phyloP scores from a whole-genome alignment of 768 basidiomycete species.

The Podaxis mareebaensis region DNA sequence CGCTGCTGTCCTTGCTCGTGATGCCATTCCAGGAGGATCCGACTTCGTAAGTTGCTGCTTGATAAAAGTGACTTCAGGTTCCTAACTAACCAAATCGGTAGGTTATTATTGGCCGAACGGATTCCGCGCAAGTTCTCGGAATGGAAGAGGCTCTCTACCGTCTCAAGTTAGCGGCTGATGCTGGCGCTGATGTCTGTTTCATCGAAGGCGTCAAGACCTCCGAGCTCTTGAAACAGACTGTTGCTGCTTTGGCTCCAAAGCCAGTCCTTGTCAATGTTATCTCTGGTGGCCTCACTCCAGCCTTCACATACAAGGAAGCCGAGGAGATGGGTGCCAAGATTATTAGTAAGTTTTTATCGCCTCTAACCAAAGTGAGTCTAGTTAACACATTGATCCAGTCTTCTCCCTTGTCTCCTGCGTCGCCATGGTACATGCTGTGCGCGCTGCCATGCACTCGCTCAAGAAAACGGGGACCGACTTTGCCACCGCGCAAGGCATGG shows the following conservation, averaged over 20 bases:
- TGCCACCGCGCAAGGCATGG: constrained; percentile 59
- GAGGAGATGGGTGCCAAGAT: constrained; percentile 75
- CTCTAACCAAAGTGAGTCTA: not conserved
- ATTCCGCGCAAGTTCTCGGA: constrained; percentile 74
- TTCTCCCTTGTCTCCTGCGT: constrained; percentile 77
- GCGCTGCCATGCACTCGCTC: constrained; percentile 69
- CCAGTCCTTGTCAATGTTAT: constrained; percentile 83
- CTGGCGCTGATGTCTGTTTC: constrained; percentile 78
- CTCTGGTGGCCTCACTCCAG: constrained; percentile 73
- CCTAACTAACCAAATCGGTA: constrained; percentile 20
- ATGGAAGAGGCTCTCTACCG: constrained; percentile 74
- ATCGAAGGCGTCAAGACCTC: constrained; percentile 76
- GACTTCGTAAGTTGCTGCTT: constrained; percentile 52
- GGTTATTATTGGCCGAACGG: constrained; percentile 75
- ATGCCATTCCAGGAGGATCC: constrained; percentile 70
- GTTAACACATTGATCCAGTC: constrained; percentile 36
- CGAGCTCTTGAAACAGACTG: constrained; percentile 60
- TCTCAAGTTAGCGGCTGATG: constrained; percentile 67
- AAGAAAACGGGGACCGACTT: constrained; percentile 81
- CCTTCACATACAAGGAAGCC: constrained; percentile 68
- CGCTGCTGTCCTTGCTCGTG: constrained; percentile 74
- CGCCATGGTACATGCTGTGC: constrained; percentile 71
- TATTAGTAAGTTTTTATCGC: constrained; percentile 52
- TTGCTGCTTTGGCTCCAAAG: constrained; percentile 67
- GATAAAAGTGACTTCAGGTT: not conserved